Evolutionary conservation across 1,139 yeast species (phyloP).

Genomic region (Suhomyces terraborum): DNA sequence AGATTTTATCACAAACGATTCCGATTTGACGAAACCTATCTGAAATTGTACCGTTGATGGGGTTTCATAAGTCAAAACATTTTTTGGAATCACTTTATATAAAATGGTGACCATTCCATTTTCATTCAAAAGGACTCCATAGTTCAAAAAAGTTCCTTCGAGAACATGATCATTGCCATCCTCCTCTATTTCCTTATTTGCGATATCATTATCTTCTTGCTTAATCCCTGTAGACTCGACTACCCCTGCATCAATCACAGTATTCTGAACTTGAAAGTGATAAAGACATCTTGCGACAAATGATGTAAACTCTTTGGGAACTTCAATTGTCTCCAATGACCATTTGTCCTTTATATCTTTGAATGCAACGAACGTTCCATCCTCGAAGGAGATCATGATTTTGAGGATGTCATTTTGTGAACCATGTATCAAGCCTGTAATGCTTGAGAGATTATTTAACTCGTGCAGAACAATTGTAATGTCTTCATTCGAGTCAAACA

Average conservation of each 20-base stretch:
- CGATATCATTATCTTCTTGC: constrained; percentile 5
- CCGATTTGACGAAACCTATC: constrained; percentile 21
- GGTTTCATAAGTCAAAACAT: constrained; percentile 33
- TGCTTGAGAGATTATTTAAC: not conserved
- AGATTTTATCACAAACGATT: constrained; percentile 2
- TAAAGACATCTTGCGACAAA: constrained; percentile 27
- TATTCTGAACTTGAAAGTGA: constrained; percentile 31
- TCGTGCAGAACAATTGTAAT: not conserved
- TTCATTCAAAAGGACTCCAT: constrained; percentile 25
- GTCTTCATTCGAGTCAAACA: constrained; percentile 1
- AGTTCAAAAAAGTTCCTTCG: constrained; percentile 33
- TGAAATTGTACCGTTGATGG: constrained; percentile 29
- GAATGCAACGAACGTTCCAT: constrained; percentile 31
- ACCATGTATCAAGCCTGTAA: constrained; percentile 1
- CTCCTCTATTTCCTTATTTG: constrained; percentile 14
- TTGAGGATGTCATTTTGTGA: constrained; percentile 1
- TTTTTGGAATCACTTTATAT: constrained; percentile 32
- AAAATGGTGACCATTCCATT: constrained; percentile 30
- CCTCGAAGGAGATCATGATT: constrained; percentile 28
- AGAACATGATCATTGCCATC: constrained; percentile 24
- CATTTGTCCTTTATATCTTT: constrained; percentile 1
- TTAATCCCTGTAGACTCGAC: constrained; percentile 10
- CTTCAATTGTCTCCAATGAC: not conserved
- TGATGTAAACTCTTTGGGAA: constrained; percentile 17
- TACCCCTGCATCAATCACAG: constrained; percentile 24